A percentile compares a stretch with the other conserved stretches of the same genome.
These are phyloP conservation scores for Globisporangium nagaii DNA, from an alignment of 352 stramenopile genomes.

Conservation along the genomic window DNA sequence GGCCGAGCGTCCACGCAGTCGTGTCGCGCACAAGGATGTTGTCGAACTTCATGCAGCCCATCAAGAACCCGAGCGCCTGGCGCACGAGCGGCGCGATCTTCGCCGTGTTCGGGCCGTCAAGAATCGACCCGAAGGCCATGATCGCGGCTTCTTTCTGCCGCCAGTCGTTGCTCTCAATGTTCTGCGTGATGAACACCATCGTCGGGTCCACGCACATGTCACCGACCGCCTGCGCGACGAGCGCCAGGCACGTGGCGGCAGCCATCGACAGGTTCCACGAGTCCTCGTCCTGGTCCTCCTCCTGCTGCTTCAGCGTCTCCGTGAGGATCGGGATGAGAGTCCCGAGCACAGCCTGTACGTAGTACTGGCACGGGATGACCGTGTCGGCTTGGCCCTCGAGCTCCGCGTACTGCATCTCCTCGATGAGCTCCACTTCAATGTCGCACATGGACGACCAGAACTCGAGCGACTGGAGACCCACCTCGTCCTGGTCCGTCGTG, in stretches of 20 bases:
- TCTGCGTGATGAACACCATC: conserved; percentile 93
- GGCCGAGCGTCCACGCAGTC: conserved; percentile 94
- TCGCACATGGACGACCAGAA: conserved; percentile 98
- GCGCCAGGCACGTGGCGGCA: conserved; percentile 88
- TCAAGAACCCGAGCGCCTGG: conserved; percentile 91
- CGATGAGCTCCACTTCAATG: conserved; percentile 92
- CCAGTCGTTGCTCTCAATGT: conserved; percentile 95
- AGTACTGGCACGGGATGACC: conserved; percentile 77
- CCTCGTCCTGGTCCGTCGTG: conserved; percentile 87
- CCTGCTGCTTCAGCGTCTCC: conserved; percentile 93
- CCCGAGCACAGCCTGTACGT: conserved; percentile 82
- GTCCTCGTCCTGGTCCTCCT: conserved; percentile 93
- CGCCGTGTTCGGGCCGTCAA: conserved; percentile 89
- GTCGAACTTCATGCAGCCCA: conserved; percentile 89
- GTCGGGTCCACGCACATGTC: conserved; percentile 89
- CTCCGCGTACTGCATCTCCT: conserved; percentile 87
- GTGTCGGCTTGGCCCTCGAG: conserved; percentile 39
- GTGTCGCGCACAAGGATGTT: conserved; percentile 94
- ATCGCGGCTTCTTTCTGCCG: conserved; percentile 93
- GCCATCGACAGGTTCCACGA: conserved; percentile 94
- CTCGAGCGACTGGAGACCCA: conserved; percentile 95
- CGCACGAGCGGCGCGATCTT: conserved; percentile 91
- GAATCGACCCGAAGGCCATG: conserved; percentile 96
- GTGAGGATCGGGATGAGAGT: conserved; percentile 91
- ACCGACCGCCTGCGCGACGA: conserved; percentile 91